Evolutionary conservation across 495 filamentous ascomycete species (phyloP).

Genomic region (Cladorrhinum samala): DNA sequence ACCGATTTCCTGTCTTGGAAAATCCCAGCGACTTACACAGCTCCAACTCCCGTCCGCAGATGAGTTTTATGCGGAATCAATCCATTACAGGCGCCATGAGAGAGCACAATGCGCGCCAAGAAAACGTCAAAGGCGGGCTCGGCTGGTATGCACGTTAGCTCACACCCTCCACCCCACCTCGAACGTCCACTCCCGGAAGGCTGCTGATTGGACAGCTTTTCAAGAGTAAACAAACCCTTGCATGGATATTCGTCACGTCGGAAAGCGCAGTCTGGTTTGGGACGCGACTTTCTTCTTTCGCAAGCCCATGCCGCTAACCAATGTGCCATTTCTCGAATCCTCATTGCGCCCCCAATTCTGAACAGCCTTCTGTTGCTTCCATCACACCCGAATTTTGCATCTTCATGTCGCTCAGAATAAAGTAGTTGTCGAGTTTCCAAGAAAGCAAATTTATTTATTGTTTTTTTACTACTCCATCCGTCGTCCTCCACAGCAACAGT

Average conservation of each 20-base stretch:
- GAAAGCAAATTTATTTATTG: not conserved
- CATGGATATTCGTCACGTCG: slow-evolving; percentile 6
- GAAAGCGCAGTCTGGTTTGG: not conserved
- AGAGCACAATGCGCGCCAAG: no score
- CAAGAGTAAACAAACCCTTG: slow-evolving; percentile 27
- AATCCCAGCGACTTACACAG: no score
- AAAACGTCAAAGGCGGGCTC: not conserved
- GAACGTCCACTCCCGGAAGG: no score
- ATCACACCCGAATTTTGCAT: not conserved
- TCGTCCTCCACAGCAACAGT: not conserved
- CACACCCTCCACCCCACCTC: not conserved
- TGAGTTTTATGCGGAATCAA: no score
- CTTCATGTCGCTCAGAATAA: not conserved
- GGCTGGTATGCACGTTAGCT: not conserved
- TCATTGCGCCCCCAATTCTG: not conserved
- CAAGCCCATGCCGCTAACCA: not conserved
- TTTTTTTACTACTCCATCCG: not conserved
- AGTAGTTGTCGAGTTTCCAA: not conserved
- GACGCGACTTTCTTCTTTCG: slow-evolving; percentile 22
- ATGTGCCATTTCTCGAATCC: not conserved
- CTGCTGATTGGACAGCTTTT: slow-evolving; percentile 18
- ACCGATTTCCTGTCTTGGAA: not conserved
- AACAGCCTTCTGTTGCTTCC: not conserved
- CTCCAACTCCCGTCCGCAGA: no score
- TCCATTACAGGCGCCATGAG: no score